Conservation (phyloP, 2,329 filamentous ascomycete genomes). For the Basipetospora chlamydospora region DNA sequence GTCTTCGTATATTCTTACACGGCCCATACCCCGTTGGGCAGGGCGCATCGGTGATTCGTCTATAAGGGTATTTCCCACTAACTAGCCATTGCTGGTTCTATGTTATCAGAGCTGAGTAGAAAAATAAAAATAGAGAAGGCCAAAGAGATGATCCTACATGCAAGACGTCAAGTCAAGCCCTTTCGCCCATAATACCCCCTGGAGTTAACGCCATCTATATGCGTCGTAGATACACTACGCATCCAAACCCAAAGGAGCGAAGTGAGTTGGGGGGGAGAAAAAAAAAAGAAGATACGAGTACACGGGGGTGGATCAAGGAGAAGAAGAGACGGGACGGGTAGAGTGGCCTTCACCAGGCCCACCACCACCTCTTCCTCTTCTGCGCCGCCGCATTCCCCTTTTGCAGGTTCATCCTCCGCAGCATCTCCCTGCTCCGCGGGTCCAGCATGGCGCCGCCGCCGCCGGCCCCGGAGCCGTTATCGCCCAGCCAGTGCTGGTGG, state of each 20-base stretch:
- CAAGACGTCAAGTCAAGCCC: background rate
- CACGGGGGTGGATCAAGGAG: background rate
- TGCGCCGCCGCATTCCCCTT: constrained; percentile 17
- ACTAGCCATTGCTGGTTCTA: too few relatives aligned
- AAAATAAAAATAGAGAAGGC: too few relatives aligned
- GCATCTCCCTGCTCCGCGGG: constrained; percentile 37
- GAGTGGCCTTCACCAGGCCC: constrained; percentile 1
- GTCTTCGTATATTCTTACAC: too few relatives aligned
- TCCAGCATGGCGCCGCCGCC: constrained; percentile 36
- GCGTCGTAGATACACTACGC: background rate
- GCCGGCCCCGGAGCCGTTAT: too few relatives aligned
- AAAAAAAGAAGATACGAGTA: background rate
- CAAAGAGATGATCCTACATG: background rate
- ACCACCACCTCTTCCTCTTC: constrained; percentile 19
- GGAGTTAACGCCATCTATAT: constrained; percentile 7
- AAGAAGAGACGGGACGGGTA: background rate
- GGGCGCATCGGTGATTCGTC: too few relatives aligned
- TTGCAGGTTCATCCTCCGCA: constrained; percentile 35
- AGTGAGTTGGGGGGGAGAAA: background rate
- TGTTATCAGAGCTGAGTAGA: constrained; percentile 2
- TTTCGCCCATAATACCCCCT: too few relatives aligned
- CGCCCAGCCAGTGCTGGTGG: constrained; percentile 14
- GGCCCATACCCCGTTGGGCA: too few relatives aligned
- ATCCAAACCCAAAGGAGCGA: background rate
- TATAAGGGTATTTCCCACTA: too few relatives aligned